phyloP scores from a whole-genome alignment of 2,329 filamentous ascomycete genomes.

The Cucurbitaria berberidis region DNA sequence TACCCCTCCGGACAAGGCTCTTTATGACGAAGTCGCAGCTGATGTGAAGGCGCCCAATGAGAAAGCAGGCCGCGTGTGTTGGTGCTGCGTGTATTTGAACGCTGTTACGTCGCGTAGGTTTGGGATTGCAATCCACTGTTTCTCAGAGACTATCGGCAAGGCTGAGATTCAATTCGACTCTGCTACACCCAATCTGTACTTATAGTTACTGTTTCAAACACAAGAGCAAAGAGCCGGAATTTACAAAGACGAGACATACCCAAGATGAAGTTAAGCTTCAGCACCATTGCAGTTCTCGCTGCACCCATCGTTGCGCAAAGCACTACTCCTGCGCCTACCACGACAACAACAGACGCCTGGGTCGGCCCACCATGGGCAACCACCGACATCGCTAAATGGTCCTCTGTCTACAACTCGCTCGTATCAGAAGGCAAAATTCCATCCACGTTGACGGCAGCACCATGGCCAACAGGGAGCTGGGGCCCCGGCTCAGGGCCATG shows the following conservation, averaged over 20 bases:
- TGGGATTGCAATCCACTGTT: too few species aligned
- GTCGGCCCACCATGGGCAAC: conserved; percentile 29
- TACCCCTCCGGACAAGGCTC: conserved; percentile 20
- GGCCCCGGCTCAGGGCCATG: conserved; percentile 29
- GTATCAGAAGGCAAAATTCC: conserved; percentile 33
- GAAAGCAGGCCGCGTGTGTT: conserved; percentile 13
- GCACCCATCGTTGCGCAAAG: conserved; percentile 13
- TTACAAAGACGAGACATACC: not conserved
- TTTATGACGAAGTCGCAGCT: conserved; percentile 8
- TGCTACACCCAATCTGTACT: too few species aligned
- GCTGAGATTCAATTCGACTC: too few species aligned
- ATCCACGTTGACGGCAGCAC: conserved; percentile 29
- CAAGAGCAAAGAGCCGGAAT: not conserved
- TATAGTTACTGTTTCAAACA: too few species aligned
- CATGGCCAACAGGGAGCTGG: conserved; percentile 32
- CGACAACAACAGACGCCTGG: conserved; percentile 7
- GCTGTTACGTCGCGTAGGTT: conserved; percentile 51
- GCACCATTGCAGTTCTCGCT: conserved; percentile 7
- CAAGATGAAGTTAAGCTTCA: conserved; percentile 10
- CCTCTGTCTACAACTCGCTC: conserved; percentile 36
- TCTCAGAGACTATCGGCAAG: conserved; percentile 51
- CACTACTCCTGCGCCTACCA: conserved; percentile 11
- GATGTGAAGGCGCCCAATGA: conserved; percentile 5
- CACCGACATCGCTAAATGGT: conserved; percentile 27
- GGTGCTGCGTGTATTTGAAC: conserved; percentile 14